A percentile compares a stretch with the other conserved stretches of the same genome.
Conservation (phyloP, 2,329 filamentous ascomycete species). For the Apiospora rasikravindrae region DNA sequence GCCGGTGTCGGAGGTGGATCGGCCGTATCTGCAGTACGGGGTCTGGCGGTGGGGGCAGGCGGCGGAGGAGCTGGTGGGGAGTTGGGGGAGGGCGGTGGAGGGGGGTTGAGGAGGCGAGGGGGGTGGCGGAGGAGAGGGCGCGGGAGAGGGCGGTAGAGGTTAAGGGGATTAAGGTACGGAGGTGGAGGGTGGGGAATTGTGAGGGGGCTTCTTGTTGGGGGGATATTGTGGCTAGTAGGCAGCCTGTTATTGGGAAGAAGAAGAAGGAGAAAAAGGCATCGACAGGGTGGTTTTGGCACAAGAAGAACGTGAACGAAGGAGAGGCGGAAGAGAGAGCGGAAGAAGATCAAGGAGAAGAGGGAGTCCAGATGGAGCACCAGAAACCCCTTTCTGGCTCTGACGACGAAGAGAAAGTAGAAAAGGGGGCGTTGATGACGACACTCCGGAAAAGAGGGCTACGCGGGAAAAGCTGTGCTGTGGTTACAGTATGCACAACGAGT, state of each 20-base stretch:
- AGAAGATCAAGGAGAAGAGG: neutral
- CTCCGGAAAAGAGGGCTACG: neutral
- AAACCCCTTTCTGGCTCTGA: neutral
- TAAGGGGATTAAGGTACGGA: neutral
- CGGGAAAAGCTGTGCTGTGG: neutral
- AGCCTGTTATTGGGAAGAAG: neutral
- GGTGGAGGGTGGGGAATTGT: neutral
- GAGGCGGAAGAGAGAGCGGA: neutral
- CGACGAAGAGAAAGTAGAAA: neutral
- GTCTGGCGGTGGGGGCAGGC: neutral
- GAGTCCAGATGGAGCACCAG: neutral
- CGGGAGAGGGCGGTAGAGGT: neutral
- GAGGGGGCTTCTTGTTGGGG: neutral
- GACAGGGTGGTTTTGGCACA: neutral
- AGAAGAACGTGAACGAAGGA: neutral
- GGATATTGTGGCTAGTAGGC: neutral
- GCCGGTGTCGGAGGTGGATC: neutral
- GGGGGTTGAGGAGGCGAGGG: neutral
- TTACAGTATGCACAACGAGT: constrained; percentile 9
- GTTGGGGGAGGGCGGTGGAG: neutral
- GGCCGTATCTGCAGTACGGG: neutral
- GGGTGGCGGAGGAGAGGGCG: neutral
- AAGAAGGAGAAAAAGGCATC: neutral
- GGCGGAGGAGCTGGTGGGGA: neutral
- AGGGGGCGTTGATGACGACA: neutral